Conservation (phyloP, 495 filamentous ascomycete genomes). For the Penicillium ochrochloron region DNA sequence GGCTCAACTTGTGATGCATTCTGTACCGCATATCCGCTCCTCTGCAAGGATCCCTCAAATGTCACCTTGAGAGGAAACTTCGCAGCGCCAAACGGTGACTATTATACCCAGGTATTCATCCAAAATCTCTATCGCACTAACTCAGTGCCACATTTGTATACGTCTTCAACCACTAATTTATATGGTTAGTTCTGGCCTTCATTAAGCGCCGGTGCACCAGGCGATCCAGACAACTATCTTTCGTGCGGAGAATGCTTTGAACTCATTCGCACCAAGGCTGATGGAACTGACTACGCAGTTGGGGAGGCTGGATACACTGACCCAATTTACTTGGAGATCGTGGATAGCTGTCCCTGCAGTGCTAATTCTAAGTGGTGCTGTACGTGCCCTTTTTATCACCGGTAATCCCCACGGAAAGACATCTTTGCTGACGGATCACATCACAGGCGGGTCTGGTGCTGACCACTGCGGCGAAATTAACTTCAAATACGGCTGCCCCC, state of each 20-base stretch:
- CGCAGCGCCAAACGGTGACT: slow-evolving; percentile 7
- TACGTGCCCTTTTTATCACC: background rate
- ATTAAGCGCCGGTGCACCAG: background rate
- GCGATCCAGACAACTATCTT: slow-evolving; percentile 8
- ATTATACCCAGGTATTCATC: slow-evolving; percentile 2
- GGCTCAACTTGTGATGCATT: slow-evolving; percentile 8
- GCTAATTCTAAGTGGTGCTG: slow-evolving; percentile 11
- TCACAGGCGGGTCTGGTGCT: slow-evolving; percentile 3
- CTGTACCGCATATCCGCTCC: slow-evolving; percentile 7
- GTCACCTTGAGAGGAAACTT: slow-evolving; percentile 6
- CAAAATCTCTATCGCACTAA: background rate
- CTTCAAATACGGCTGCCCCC: slow-evolving; percentile 10
- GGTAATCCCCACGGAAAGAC: background rate
- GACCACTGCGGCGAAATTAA: slow-evolving; percentile 11
- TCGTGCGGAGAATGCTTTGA: slow-evolving; percentile 10
- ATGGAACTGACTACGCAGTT: slow-evolving; percentile 4
- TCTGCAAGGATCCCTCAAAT: slow-evolving; percentile 5
- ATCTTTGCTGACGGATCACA: background rate
- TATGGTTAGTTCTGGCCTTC: slow-evolving; percentile 1
- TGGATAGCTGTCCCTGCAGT: slow-evolving; percentile 8
- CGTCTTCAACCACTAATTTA: background rate
- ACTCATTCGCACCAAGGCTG: slow-evolving; percentile 4
- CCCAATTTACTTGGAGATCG: slow-evolving; percentile 4
- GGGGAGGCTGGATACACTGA: slow-evolving; percentile 1
- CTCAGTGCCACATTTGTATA: background rate